These are phyloP conservation scores for Pythium utonaiense DNA, from an alignment of 352 stramenopile genomes.

Conservation along the genomic window DNA sequence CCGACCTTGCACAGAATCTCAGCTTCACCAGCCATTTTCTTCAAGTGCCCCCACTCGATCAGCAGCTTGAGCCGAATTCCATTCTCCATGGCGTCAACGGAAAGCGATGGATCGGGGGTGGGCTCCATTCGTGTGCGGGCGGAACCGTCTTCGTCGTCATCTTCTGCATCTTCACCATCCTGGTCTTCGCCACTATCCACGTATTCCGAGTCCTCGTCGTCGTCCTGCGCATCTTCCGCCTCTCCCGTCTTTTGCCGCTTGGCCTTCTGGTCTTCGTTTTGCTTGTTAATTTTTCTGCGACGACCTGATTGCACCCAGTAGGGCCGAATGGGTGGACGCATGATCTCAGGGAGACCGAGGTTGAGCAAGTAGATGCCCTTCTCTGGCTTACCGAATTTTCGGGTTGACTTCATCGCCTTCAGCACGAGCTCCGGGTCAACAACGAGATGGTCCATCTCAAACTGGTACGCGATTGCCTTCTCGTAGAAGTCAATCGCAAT, in stretches of 20 bases:
- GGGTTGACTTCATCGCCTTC: constrained; percentile 61
- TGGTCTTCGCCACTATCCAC: constrained; percentile 29
- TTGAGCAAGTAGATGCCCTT: constrained; percentile 59
- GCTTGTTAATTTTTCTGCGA: constrained; percentile 18
- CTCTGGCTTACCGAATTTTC: constrained; percentile 43
- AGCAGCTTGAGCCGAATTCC: constrained; percentile 72
- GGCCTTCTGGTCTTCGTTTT: constrained; percentile 15
- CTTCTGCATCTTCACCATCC: constrained; percentile 33
- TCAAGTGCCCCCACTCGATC: constrained; percentile 76
- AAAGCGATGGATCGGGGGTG: constrained; percentile 67
- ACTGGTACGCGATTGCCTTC: constrained; percentile 57
- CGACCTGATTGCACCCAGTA: constrained; percentile 70
- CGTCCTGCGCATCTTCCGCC: constrained; percentile 5
- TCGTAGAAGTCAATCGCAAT: constrained; percentile 81
- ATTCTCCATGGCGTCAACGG: constrained; percentile 85
- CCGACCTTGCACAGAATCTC: constrained; percentile 81
- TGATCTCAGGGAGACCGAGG: constrained; percentile 54
- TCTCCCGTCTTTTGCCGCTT: constrained; percentile 20
- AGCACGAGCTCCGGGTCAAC: constrained; percentile 67
- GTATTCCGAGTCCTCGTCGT: constrained; percentile 33
- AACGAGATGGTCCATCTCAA: constrained; percentile 36
- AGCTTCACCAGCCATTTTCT: constrained; percentile 57
- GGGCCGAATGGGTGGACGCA: constrained; percentile 71
- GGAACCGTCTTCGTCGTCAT: constrained; percentile 56
- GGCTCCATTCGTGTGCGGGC: constrained; percentile 54